phyloP scores from a whole-genome alignment of 2,329 filamentous ascomycete species.

The Fusarium sp. region DNA sequence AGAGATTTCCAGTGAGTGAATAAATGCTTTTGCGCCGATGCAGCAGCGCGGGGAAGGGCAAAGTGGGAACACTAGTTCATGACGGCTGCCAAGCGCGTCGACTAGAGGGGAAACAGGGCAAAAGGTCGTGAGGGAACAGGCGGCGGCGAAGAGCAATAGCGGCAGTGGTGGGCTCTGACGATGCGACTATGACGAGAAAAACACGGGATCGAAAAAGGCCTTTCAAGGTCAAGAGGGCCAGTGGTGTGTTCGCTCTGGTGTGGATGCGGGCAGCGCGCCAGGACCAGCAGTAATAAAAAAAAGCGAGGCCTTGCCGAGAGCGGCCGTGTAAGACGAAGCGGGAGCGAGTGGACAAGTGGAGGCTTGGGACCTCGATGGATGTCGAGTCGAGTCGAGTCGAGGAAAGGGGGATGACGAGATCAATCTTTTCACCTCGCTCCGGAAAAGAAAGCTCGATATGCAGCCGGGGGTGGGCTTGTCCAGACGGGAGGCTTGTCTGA shows the following conservation, averaged over 20 bases:
- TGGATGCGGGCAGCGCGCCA: conserved; percentile 39
- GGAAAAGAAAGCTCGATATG: conserved; percentile 40
- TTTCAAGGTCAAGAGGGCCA: conserved; percentile 39
- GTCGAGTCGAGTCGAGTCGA: neutral
- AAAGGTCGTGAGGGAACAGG: conserved; percentile 36
- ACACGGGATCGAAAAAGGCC: conserved; percentile 42
- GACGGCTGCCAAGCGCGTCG: conserved; percentile 53
- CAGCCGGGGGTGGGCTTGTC: conserved; percentile 45
- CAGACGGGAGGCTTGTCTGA: conserved; percentile 34
- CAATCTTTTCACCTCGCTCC: conserved; percentile 40
- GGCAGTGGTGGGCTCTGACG: conserved; percentile 41
- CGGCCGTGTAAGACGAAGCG: conserved; percentile 42
- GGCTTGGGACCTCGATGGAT: conserved; percentile 25
- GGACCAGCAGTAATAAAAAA: conserved; percentile 32
- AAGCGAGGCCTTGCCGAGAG: conserved; percentile 45
- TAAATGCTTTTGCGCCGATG: conserved; percentile 45
- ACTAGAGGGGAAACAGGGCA: conserved; percentile 44
- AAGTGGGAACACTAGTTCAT: conserved; percentile 56
- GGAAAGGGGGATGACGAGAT: conserved; percentile 48
- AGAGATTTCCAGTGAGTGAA: conserved; percentile 45
- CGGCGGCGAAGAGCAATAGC: conserved; percentile 36
- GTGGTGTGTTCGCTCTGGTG: conserved; percentile 43
- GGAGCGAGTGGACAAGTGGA: conserved; percentile 34
- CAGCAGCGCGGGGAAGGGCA: conserved; percentile 46
- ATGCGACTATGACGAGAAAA: conserved; percentile 50